Evolutionary conservation across 257 asterid species (phyloP), one percentile per base, ranked within the genome.

Genomic region (Henckelia pumila): DNA sequence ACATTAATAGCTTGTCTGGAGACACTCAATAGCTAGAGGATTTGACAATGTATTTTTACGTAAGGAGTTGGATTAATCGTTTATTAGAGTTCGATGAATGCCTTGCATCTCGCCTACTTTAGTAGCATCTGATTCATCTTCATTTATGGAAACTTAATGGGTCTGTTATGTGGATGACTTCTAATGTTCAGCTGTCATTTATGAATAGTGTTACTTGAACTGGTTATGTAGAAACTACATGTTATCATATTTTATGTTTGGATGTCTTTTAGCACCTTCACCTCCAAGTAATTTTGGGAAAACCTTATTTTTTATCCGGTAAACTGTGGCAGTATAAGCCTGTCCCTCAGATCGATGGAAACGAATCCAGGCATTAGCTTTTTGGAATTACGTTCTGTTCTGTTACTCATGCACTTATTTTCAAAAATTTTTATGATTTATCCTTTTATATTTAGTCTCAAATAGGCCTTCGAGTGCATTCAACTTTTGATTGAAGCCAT

Each of bases 351-450:
- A n/a, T 65, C 30, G 35, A 23, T 75, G 11, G n/a, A 13, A 40
- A 40, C 50, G 40, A 57, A 5, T 47, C 40, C 64, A 29, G 56
- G 59, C 29, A 20, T 30, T 37, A 40, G 60, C 70, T 6, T 30
- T 29, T 10, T 65, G 63, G 61, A 29, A 35, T 37, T 59, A 67
- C 33, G 69, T 64, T 58, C 71, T 69, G 21, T 24, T 23, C 24
- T 28, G 17, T 66, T 66, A 24, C 26, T 61, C 35, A 2, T 19
- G 32, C 14, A 52, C 66, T 40, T 30, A 66, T 35, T 77, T 64
- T 40, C 40, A 62, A 59, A 29, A 35, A 24, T 8, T 71, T 35
- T 53, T 28, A 52, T 73, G 33, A 23, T 11, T 20, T 50, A 37
- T 58, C 50, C 2, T 29, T 63, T 67, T 20, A n/a, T 29, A 14